These are phyloP conservation scores for Spergularia bocconei DNA, from an alignment of 148 eudicot genomes.

Conservation along the genomic window DNA sequence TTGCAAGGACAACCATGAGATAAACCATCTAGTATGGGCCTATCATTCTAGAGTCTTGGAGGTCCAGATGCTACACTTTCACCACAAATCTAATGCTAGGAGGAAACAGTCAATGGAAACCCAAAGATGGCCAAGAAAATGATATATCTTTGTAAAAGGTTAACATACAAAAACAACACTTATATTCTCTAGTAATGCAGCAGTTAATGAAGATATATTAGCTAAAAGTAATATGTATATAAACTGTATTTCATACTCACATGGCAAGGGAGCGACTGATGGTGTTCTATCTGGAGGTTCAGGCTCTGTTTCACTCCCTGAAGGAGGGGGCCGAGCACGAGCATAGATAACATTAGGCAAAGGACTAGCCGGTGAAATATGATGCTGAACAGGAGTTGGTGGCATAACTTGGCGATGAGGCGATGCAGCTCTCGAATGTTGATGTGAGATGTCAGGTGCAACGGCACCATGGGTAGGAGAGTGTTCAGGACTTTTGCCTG, in stretches of 20 bases:
- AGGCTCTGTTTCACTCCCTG: constrained; percentile 40
- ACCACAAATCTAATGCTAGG: too few relatives aligned
- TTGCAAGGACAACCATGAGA: too few relatives aligned
- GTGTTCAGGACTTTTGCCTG: constrained; percentile 38
- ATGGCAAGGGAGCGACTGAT: constrained; percentile 54
- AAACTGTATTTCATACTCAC: constrained; percentile 48
- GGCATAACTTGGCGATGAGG: constrained; percentile 42
- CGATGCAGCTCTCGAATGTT: constrained; percentile 30
- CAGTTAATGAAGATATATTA: neutral
- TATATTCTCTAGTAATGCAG: neutral
- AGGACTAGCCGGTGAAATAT: constrained; percentile 53
- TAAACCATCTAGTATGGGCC: too few relatives aligned
- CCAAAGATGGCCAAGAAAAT: too few relatives aligned
- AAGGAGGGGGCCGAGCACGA: constrained; percentile 59
- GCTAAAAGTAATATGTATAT: neutral
- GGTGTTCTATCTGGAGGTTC: constrained; percentile 53
- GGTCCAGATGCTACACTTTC: too few relatives aligned
- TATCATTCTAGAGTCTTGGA: too few relatives aligned
- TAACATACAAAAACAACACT: neutral
- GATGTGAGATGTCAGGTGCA: constrained; percentile 47
- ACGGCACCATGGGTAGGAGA: constrained; percentile 39
- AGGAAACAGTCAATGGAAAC: too few relatives aligned
- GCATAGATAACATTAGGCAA: constrained; percentile 57
- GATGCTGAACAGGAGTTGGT: constrained; percentile 39
- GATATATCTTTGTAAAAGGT: too few relatives aligned